phyloP scores from a whole-genome alignment of 2,329 filamentous ascomycete species.

The Myriosclerotinia curreyana region DNA sequence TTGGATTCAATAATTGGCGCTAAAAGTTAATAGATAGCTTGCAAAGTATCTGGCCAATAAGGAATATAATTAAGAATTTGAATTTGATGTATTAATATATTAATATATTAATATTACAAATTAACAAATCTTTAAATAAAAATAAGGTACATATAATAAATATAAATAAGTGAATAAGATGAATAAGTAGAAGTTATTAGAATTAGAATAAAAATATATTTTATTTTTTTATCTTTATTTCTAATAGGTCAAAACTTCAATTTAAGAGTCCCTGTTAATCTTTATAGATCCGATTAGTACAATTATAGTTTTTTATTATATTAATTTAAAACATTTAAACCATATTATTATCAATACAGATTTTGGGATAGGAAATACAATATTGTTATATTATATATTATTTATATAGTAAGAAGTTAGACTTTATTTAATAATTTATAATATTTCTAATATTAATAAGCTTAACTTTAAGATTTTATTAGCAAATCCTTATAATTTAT shows the following conservation, averaged over 20 bases:
- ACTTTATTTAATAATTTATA: no score
- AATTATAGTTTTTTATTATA: no score
- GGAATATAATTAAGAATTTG: neutral
- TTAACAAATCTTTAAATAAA: slow-evolving; percentile 1
- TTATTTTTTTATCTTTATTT: slow-evolving; percentile 16
- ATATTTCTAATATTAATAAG: neutral
- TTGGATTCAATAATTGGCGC: slow-evolving; percentile 2
- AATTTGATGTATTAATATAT: no score
- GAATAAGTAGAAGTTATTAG: neutral
- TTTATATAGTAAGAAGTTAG: no score
- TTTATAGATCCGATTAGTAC: neutral
- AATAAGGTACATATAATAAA: neutral
- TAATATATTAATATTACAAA: neutral
- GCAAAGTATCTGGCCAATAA: slow-evolving; percentile 13
- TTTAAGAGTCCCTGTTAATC: neutral
- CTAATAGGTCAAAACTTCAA: slow-evolving; percentile 8
- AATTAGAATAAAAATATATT: slow-evolving; percentile 7
- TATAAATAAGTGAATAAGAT: slow-evolving; percentile 3
- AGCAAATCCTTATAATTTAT: neutral
- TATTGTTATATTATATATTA: no score
- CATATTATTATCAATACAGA: no score
- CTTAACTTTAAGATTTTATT: neutral
- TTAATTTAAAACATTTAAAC: no score
- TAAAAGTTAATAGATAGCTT: slow-evolving; percentile 1
- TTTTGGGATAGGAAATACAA: no score